Percentiles rank a stretch among this genome's conserved stretches.
phyloP scores from a whole-genome alignment of 1,284 basidiomycete genomes.

The Marasmius sp. region DNA sequence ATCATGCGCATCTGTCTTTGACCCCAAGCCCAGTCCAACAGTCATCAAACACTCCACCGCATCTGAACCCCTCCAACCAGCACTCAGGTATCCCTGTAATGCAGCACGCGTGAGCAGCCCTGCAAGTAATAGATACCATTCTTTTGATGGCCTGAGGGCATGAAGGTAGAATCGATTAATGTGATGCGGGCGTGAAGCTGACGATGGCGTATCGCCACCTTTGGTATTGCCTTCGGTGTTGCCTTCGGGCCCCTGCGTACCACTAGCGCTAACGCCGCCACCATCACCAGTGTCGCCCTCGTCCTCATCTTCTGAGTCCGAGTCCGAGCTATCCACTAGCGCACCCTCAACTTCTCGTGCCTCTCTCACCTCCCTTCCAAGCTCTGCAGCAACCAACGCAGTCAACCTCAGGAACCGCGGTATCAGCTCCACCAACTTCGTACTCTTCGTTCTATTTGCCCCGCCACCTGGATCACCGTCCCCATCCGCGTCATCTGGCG shows the following conservation, averaged over 20 bases:
- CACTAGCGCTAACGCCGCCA: background rate
- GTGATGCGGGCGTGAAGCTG: background rate
- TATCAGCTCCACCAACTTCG: conserved; percentile 67
- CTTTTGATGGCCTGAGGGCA: conserved; percentile 63
- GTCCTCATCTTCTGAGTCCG: background rate
- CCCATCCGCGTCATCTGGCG: conserved; percentile 11
- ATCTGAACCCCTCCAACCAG: conserved; percentile 72
- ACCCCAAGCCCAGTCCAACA: conserved; percentile 59
- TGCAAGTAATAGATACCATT: conserved; percentile 79
- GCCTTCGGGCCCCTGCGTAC: no score
- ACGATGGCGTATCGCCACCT: conserved; percentile 9
- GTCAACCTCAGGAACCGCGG: conserved; percentile 72
- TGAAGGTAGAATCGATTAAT: conserved; percentile 38
- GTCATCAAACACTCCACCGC: conserved; percentile 73
- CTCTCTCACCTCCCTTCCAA: conserved; percentile 59
- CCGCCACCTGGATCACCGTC: conserved; percentile 12
- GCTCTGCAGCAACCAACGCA: conserved; percentile 71
- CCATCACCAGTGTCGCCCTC: background rate
- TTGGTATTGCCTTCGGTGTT: background rate
- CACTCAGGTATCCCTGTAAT: conserved; percentile 78
- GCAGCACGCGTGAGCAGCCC: conserved; percentile 76
- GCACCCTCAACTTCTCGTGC: conserved; percentile 16
- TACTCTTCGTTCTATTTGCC: conserved; percentile 47
- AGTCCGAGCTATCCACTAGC: background rate
- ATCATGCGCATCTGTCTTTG: background rate